Evolutionary conservation across 2,329 filamentous ascomycete genomes (phyloP).

Genomic region (Didymella keratinophila): DNA sequence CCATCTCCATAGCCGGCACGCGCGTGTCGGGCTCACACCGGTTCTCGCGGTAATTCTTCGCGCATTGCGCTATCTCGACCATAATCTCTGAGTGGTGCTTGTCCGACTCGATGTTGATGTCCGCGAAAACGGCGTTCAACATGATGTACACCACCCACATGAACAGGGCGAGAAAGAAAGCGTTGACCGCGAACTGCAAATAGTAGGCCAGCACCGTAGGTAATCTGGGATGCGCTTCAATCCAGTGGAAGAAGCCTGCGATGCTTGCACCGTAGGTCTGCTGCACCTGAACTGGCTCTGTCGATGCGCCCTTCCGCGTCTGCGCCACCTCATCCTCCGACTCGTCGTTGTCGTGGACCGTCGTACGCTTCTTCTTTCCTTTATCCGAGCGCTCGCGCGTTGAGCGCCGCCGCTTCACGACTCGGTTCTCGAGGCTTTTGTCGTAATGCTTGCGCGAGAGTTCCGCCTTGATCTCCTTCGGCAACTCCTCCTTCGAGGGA

Average conservation of each 20-base stretch:
- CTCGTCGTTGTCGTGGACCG: slow-evolving; percentile 31
- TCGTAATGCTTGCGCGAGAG: slow-evolving; percentile 46
- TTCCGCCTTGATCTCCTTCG: slow-evolving; percentile 39
- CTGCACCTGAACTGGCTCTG: slow-evolving; percentile 21
- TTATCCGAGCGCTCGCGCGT: slow-evolving; percentile 21
- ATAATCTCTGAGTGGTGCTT: slow-evolving; percentile 73
- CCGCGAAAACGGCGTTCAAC: slow-evolving; percentile 73
- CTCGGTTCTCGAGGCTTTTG: slow-evolving; percentile 51
- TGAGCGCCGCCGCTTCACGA: slow-evolving; percentile 46
- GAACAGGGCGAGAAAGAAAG: slow-evolving; percentile 64
- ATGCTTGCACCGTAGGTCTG: slow-evolving; percentile 43
- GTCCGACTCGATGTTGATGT: slow-evolving; percentile 76
- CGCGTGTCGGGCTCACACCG: slow-evolving; percentile 72
- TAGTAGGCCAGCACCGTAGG: slow-evolving; percentile 72
- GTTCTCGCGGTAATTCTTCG: slow-evolving; percentile 77
- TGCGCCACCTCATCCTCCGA: slow-evolving; percentile 33
- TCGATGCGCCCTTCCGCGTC: slow-evolving; percentile 1
- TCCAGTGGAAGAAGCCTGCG: slow-evolving; percentile 65
- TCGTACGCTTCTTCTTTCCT: slow-evolving; percentile 36
- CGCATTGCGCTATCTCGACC: slow-evolving; percentile 76
- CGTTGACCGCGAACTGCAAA: slow-evolving; percentile 71
- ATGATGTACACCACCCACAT: slow-evolving; percentile 75
- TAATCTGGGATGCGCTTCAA: slow-evolving; percentile 70
- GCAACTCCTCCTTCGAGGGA: slow-evolving; percentile 51
- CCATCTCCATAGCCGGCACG: slow-evolving; percentile 73